Percentiles rank a stretch among this genome's conserved stretches.
Evolutionary conservation across 1,284 basidiomycete genomes (phyloP).

Genomic region (Cryptococcus amylolentus): DNA sequence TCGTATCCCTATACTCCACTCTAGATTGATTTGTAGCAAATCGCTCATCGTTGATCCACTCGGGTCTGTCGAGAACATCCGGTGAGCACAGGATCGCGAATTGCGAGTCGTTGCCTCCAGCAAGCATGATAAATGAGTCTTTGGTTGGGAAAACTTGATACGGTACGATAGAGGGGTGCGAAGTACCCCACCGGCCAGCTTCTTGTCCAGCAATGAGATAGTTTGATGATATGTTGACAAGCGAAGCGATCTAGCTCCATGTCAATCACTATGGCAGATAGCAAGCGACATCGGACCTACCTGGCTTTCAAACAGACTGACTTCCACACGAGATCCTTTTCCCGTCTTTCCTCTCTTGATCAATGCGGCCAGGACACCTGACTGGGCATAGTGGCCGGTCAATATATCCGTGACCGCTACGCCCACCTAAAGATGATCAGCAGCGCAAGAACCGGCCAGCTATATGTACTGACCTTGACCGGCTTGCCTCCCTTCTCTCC

Average conservation of each 20-base stretch:
- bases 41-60: constrained; percentile 50
- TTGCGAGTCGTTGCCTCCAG: constrained; percentile 88
- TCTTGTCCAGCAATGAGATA: constrained; percentile 85
- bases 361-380: constrained; percentile 86
- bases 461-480: constrained; percentile 58
- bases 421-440: constrained; percentile 56
- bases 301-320: constrained; percentile 81
- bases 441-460: not conserved
- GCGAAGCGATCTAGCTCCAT: constrained; percentile 67
- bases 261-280: not conserved
- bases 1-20: constrained; percentile 68
- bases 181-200: constrained; percentile 82
- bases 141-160: constrained; percentile 88
- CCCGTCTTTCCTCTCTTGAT: constrained; percentile 79
- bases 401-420: constrained; percentile 82
- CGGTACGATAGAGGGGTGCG: constrained; percentile 83
- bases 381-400: constrained; percentile 79
- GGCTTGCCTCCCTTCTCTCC: constrained; percentile 84
- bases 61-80: constrained; percentile 33
- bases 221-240: constrained; percentile 91
- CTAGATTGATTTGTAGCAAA: constrained; percentile 72
- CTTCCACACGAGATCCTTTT: constrained; percentile 84
- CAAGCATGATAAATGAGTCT: constrained; percentile 89
- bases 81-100: constrained; percentile 51
- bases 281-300: constrained; percentile 48